Evolutionary conservation across 2,329 filamentous ascomycete genomes (phyloP), one percentile per base, ranked within the genome.

Genomic region (Macrophomina phaseolina): DNA sequence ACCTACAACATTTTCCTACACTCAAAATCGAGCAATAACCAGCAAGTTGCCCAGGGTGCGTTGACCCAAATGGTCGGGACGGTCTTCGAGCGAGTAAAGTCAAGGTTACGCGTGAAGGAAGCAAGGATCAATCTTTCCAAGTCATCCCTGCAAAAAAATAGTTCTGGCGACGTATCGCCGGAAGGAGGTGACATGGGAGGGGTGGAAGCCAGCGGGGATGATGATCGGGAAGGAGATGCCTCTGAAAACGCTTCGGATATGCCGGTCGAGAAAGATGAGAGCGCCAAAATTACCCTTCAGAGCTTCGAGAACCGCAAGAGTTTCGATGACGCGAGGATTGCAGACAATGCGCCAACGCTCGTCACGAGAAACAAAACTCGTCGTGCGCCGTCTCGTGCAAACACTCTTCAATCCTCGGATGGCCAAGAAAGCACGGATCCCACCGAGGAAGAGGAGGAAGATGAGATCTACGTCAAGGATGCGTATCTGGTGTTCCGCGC

Each of bases 1-100:
- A 97, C 97, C 67, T 99, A 99, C 84, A 99, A 99, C 82, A 96
- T 99, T 72, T 99, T 99, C 79, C 85, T 99, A 68, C 88, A 98
- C 61, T 98, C 94, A 71, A 93, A 95, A 76, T 97, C 90, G 70
- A 96, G 91, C 70, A 89, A 93, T 66, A 99, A 98, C 77, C 95
- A 99, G 82, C 94, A 97, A 78, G 92, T 98, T 60, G 96, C 96
- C 1, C 96, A 99, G 78, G 95, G 95, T 2, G 97, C 95, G 4
- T 83, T 99, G 74, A 97, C 94, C 3, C 95, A 99, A 80, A 99
- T 99, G 95, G 93, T 98, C 46, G 94, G 94, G 70, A 98, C 94
- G 1, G 95, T 99, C 3, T 99, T 99, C 74, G 95, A 99, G 79
- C 85, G 95, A 69, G 94, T 99, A 70, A 96, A 95, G 81, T 87